These are phyloP conservation scores for Glycine soja DNA, from an alignment of 306 rosid species.

Conservation along the genomic window DNA sequence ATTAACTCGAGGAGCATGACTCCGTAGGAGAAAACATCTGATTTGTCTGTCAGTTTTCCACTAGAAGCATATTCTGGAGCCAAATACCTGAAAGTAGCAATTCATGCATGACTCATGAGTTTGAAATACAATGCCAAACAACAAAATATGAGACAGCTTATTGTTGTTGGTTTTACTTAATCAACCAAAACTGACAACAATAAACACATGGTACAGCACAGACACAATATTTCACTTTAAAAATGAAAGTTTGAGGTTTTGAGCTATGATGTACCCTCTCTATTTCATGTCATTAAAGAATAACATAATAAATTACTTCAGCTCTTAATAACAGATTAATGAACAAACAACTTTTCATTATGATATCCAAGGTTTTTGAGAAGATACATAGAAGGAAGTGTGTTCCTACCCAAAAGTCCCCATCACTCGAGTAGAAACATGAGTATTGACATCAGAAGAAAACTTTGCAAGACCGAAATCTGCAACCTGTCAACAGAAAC, in stretches of 20 bases:
- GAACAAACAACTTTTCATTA: slow-evolving; percentile 6
- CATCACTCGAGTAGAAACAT: slow-evolving; percentile 98
- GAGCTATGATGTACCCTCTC: neutral
- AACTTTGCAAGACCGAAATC: slow-evolving; percentile 97
- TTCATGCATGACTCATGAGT: slow-evolving; percentile 40
- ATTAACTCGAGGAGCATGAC: slow-evolving; percentile 94
- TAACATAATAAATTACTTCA: neutral
- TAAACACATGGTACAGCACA: neutral
- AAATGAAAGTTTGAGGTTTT: neutral
- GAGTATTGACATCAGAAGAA: slow-evolving; percentile 83
- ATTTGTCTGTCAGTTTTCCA: slow-evolving; percentile 94
- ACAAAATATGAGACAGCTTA: neutral
- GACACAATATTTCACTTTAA: neutral
- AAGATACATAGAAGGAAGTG: slow-evolving; percentile 32
- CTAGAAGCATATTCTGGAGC: slow-evolving; percentile 99
- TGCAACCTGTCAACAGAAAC: slow-evolving; percentile 69
- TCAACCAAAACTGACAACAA: neutral
- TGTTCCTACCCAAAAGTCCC: slow-evolving; percentile 92
- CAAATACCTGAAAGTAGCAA: slow-evolving; percentile 68
- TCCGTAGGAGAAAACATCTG: slow-evolving; percentile 96
- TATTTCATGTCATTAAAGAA: neutral
- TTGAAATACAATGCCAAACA: slow-evolving; percentile 9
- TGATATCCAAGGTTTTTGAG: slow-evolving; percentile 30
- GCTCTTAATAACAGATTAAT: neutral
- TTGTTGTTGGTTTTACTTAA: neutral